Conservation (phyloP, 257 asterid genomes). For the Nicotiana knightiana region DNA sequence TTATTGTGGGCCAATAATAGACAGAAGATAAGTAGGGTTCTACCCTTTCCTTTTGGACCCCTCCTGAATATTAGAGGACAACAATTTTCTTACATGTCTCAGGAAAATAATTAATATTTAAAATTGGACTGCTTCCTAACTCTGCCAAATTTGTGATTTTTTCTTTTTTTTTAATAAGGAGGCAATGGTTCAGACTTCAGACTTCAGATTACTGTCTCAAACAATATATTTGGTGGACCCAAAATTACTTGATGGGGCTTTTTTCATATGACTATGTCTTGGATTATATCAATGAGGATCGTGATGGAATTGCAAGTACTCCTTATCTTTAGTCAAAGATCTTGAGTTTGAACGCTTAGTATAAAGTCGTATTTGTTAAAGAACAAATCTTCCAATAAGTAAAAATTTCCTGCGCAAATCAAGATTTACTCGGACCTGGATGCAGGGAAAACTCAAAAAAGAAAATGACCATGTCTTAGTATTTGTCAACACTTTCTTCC, state of each 20-base stretch:
- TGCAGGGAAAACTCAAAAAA: too few species aligned
- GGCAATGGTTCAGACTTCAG: background rate
- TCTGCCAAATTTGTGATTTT: background rate
- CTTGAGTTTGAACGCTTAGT: too few species aligned
- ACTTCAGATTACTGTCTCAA: background rate
- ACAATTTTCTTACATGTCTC: background rate
- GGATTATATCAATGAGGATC: background rate
- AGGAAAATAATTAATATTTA: background rate
- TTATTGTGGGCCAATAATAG: background rate
- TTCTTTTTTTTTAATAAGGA: background rate
- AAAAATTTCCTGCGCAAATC: too few species aligned
- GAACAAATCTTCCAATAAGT: too few species aligned
- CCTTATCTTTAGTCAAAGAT: too few species aligned
- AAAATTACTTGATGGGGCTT: background rate
- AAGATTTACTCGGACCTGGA: too few species aligned
- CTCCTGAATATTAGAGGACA: background rate
- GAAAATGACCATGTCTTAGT: background rate
- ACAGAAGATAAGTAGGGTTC: constrained; percentile 6
- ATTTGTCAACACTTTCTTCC: background rate
- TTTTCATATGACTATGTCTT: background rate
- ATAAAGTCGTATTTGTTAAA: too few species aligned
- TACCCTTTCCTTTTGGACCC: background rate
- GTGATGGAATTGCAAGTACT: too few species aligned
- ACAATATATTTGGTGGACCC: background rate
- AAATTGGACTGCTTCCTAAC: background rate